Conservation (phyloP, 1,139 yeast genomes). For the Taphrina populina region DNA sequence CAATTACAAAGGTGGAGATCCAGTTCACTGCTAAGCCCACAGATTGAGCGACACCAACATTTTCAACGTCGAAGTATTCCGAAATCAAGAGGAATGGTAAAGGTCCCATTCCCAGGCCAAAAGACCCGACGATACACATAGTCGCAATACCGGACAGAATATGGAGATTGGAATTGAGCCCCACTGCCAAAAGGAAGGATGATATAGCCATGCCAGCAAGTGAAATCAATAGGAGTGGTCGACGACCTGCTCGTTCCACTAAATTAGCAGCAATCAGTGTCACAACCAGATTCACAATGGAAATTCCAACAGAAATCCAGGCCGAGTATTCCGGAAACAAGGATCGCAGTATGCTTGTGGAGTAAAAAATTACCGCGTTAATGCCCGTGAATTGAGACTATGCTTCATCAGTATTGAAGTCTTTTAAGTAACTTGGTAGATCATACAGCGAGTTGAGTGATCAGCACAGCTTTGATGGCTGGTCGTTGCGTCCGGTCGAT, state of each 20-base stretch:
- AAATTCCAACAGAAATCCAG: conserved; percentile 52
- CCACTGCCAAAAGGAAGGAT: conserved; percentile 63
- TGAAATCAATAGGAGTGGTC: conserved; percentile 65
- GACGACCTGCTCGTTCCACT: conserved; percentile 74
- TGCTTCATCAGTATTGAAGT: not conserved
- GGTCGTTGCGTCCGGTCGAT: conserved; percentile 54
- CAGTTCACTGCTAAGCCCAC: conserved; percentile 90
- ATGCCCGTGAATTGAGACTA: conserved; percentile 89
- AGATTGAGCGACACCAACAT: conserved; percentile 84
- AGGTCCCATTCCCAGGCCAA: conserved; percentile 92
- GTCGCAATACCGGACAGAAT: conserved; percentile 63
- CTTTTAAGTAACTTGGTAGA: not conserved
- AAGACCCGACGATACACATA: conserved; percentile 70
- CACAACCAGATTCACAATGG: conserved; percentile 69
- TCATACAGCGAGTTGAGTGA: conserved; percentile 60
- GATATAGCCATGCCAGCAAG: conserved; percentile 68
- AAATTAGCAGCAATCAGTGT: conserved; percentile 71
- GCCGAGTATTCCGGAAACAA: conserved; percentile 20
- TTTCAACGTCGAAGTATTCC: conserved; percentile 77
- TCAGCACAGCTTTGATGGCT: conserved; percentile 66
- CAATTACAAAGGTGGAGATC: conserved; percentile 82
- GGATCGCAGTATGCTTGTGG: conserved; percentile 15
- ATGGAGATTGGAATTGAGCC: conserved; percentile 51
- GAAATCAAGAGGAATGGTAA: conserved; percentile 88
- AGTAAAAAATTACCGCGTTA: conserved; percentile 81